Conservation (phyloP, 225 moss, liverwort and hornwort genomes). For the Neckera pumila region DNA sequence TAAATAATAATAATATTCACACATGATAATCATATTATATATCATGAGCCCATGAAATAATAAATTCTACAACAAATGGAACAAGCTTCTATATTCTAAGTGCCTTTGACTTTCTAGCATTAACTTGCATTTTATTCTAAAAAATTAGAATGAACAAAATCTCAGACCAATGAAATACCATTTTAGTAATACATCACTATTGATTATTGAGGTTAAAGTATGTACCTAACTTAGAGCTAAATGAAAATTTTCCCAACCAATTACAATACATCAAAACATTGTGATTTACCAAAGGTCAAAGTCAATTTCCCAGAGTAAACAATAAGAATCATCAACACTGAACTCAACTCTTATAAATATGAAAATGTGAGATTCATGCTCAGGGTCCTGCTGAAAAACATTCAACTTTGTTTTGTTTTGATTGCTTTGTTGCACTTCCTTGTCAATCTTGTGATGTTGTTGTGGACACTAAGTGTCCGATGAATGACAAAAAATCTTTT, state of each 20-base stretch:
- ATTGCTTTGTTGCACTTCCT: too few relatives aligned
- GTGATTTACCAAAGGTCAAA: neutral
- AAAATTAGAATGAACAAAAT: neutral
- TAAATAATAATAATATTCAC: neutral
- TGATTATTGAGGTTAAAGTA: neutral
- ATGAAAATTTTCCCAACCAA: neutral
- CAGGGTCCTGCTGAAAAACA: too few relatives aligned
- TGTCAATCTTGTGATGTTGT: too few relatives aligned
- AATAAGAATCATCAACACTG: neutral
- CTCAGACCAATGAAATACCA: neutral
- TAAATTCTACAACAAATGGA: neutral
- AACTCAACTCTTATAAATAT: neutral
- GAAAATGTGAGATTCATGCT: neutral
- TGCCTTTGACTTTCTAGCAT: neutral
- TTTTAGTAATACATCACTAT: neutral
- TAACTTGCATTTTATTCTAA: too few relatives aligned
- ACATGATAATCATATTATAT: neutral
- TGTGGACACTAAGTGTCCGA: too few relatives aligned
- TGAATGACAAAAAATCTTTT: too few relatives aligned
- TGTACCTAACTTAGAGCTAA: neutral
- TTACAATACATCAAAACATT: neutral
- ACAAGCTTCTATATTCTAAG: neutral
- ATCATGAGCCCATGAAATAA: neutral
- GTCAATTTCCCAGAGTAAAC: neutral
- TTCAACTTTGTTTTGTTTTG: too few relatives aligned